Conservation (phyloP, 352 stramenopile genomes). For the Thraustochytrium striatum region DNA sequence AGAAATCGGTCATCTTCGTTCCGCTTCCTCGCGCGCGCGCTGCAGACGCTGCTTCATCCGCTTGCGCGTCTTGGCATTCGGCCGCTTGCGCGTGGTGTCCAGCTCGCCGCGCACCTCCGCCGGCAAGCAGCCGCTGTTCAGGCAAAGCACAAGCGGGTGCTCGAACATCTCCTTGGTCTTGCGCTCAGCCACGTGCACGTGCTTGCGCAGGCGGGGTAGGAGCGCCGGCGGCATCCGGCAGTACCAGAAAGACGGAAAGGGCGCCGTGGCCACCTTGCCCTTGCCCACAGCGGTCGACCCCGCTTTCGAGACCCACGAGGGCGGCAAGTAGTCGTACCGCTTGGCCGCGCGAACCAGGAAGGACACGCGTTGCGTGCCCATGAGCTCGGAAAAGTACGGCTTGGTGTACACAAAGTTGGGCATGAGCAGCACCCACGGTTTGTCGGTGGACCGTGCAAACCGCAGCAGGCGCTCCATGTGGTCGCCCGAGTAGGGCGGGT, state of each 20-base stretch:
- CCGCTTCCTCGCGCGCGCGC: no score
- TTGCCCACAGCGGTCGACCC: slow-evolving; percentile 2
- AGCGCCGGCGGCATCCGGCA: neutral
- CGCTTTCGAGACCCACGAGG: neutral
- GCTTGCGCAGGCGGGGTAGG: neutral
- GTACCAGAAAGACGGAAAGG: slow-evolving; percentile 37
- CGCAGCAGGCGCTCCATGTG: slow-evolving; percentile 31
- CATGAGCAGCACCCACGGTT: slow-evolving; percentile 35
- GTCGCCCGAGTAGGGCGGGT: slow-evolving; percentile 48
- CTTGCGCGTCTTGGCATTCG: neutral
- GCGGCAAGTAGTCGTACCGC: slow-evolving; percentile 12
- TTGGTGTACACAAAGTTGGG: slow-evolving; percentile 40
- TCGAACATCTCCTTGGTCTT: neutral
- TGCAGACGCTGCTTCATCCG: neutral
- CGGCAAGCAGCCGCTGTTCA: neutral
- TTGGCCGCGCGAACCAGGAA: neutral
- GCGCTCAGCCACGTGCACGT: neutral
- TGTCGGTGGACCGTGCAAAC: neutral
- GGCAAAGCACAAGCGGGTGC: neutral
- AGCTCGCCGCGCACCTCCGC: slow-evolving; percentile 21
- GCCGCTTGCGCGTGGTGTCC: neutral
- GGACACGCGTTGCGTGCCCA: neutral
- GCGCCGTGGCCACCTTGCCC: slow-evolving; percentile 1
- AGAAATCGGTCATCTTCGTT: no score
- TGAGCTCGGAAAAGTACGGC: neutral